A percentile compares a stretch with the other conserved stretches of the same genome.
Evolutionary conservation across 2,329 filamentous ascomycete genomes (phyloP).

Genomic region (Colletotrichum filicis): DNA sequence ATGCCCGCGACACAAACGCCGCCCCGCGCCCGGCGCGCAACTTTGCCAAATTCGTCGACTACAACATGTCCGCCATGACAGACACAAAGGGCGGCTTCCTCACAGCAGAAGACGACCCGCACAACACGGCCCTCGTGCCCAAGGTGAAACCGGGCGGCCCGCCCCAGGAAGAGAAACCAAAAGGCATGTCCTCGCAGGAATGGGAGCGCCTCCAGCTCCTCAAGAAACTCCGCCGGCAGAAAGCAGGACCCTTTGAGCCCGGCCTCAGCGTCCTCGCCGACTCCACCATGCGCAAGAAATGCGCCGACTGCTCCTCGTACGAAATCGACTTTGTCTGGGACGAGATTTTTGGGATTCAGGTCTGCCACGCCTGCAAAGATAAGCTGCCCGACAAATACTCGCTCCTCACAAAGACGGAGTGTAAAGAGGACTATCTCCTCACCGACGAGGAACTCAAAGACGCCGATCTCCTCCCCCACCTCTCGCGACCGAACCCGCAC

Average conservation of each 20-base stretch:
- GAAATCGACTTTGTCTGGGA: conserved; percentile 98
- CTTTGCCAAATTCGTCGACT: conserved; percentile 95
- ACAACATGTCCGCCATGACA: conserved; percentile 97
- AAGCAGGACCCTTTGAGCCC: conserved; percentile 88
- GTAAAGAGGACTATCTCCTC: conserved; percentile 91
- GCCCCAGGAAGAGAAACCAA: conserved; percentile 74
- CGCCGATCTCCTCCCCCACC: conserved; percentile 83
- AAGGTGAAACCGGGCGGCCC: conserved; percentile 50
- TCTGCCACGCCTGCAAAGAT: conserved; percentile 90
- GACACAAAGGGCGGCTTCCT: conserved; percentile 98
- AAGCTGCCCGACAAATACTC: conserved; percentile 92
- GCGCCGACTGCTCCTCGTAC: conserved; percentile 81
- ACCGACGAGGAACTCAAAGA: conserved; percentile 94
- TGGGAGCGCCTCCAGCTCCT: conserved; percentile 89
- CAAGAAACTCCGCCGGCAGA: conserved; percentile 76
- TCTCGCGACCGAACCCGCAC: conserved; percentile 92
- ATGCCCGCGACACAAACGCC: conserved; percentile 67
- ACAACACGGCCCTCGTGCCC: conserved; percentile 77
- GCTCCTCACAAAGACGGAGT: conserved; percentile 95
- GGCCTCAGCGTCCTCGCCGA: conserved; percentile 80
- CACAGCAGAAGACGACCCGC: conserved; percentile 89
- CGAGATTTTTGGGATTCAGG: conserved; percentile 78
- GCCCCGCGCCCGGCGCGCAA: conserved; percentile 82
- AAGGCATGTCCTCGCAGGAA: conserved; percentile 88
- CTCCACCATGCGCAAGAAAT: conserved; percentile 75